These are phyloP conservation scores for Phialophora expanda DNA, from an alignment of 2,329 filamentous ascomycete genomes.

Conservation along the genomic window DNA sequence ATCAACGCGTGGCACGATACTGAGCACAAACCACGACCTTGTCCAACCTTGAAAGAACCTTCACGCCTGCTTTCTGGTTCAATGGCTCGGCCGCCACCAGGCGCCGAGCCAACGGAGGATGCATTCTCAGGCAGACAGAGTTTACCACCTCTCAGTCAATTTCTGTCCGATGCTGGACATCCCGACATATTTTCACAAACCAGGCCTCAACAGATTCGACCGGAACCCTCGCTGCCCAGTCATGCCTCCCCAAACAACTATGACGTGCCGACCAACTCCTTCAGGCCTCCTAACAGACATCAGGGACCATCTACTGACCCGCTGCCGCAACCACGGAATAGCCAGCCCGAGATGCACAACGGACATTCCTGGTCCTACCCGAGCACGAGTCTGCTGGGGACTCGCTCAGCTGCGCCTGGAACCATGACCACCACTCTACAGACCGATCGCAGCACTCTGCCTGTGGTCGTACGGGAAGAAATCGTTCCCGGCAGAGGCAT, in stretches of 20 bases:
- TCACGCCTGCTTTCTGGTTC: conserved; percentile 17
- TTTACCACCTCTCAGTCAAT: conserved; percentile 37
- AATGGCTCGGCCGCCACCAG: conserved; percentile 27
- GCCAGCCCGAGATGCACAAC: conserved; percentile 15
- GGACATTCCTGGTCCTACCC: conserved; percentile 20
- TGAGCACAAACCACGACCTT: conserved; percentile 9
- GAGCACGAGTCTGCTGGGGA: conserved; percentile 8
- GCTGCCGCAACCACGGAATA: not conserved
- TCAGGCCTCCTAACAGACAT: conserved; percentile 12
- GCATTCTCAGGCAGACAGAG: conserved; percentile 24
- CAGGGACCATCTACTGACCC: conserved; percentile 10
- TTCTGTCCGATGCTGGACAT: conserved; percentile 31
- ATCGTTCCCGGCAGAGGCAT: conserved; percentile 73
- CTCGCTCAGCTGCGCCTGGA: conserved; percentile 7
- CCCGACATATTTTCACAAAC: conserved; percentile 21
- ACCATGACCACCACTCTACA: conserved; percentile 39
- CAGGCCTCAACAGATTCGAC: conserved; percentile 12
- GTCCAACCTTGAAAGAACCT: conserved; percentile 21
- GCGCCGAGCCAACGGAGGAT: conserved; percentile 11
- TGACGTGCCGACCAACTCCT: conserved; percentile 12
- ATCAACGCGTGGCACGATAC: conserved; percentile 27
- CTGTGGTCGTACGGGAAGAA: conserved; percentile 48
- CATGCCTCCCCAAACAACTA: conserved; percentile 2
- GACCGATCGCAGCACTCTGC: conserved; percentile 17
- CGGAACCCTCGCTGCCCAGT: conserved; percentile 26